These are phyloP conservation scores for Sphagnum magellanicum DNA, from an alignment of 228 moss, liverwort and hornwort genomes.

Conservation along the genomic window DNA sequence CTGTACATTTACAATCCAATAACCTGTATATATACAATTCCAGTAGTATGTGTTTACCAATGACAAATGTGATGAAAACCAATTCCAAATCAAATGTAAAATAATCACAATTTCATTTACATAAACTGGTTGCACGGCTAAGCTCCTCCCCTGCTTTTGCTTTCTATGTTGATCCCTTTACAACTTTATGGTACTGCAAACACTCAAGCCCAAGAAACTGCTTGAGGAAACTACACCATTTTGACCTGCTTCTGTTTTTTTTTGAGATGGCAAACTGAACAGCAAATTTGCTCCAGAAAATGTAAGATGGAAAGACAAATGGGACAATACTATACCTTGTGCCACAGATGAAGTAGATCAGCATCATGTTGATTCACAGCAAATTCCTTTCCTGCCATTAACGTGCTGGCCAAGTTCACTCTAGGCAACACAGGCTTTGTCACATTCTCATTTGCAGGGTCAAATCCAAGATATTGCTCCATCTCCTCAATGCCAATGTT, in stretches of 20 bases:
- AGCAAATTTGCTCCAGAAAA: no score
- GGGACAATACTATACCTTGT: neutral
- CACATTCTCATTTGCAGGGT: conserved; percentile 35
- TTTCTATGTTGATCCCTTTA: conserved; percentile 32
- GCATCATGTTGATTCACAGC: conserved; percentile 39
- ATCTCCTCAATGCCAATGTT: conserved; percentile 21
- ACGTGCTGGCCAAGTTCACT: neutral
- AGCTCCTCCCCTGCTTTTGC: conserved; percentile 28
- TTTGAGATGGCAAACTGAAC: no score
- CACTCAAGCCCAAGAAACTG: neutral
- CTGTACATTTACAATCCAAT: no score
- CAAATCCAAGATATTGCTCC: conserved; percentile 28
- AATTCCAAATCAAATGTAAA: no score
- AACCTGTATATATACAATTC: no score
- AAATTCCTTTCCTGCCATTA: conserved; percentile 4
- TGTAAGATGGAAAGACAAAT: no score
- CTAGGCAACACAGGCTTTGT: conserved; percentile 8
- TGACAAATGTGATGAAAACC: no score
- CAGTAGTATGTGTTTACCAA: no score
- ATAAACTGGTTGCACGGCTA: no score
- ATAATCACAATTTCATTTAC: no score
- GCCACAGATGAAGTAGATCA: conserved; percentile 8
- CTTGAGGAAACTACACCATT: neutral
- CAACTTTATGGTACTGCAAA: conserved; percentile 31
- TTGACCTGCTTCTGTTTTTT: neutral